A percentile compares a stretch with the other conserved stretches of the same genome.
phyloP scores from a whole-genome alignment of 148 eudicot species.

The Rhododendron ferrugineum region DNA sequence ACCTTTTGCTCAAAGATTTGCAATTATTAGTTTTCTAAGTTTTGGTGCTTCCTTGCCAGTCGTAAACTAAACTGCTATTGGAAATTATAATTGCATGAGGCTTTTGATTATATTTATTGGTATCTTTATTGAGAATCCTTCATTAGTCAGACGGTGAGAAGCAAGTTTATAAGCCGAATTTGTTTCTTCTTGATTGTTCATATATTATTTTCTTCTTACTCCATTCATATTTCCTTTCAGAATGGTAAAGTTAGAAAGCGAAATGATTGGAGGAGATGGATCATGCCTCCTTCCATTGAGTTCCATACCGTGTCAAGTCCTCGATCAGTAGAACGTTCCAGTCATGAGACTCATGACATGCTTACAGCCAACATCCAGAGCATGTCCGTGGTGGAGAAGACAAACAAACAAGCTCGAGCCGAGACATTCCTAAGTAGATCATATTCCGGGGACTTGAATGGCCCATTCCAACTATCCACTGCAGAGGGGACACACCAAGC shows the following conservation, averaged over 20 bases:
- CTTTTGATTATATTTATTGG: not conserved
- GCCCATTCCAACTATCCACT: constrained; percentile 19
- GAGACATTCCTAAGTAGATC: constrained; percentile 21
- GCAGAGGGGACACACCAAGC: constrained; percentile 11
- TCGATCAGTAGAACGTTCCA: constrained; percentile 23
- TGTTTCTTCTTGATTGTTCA: not conserved
- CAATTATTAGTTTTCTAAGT: not conserved
- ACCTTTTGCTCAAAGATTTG: not conserved
- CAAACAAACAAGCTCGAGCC: constrained; percentile 18
- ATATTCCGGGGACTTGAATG: constrained; percentile 31
- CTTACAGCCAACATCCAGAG: constrained; percentile 33
- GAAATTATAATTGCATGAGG: not conserved
- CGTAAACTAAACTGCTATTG: not conserved
- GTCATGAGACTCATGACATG: constrained; percentile 15
- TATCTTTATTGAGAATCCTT: not conserved
- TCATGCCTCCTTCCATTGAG: constrained; percentile 48
- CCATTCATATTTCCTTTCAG: constrained; percentile 26
- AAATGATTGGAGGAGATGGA: constrained; percentile 64
- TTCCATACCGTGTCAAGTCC: constrained; percentile 25
- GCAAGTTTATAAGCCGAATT: not conserved
- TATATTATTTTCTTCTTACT: not conserved
- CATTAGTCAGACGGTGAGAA: not conserved
- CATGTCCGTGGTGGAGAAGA: constrained; percentile 40
- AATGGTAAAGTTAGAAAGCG: constrained; percentile 65
- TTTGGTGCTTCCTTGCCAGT: not conserved